These are phyloP conservation scores for Barnettozyma sp. DNA, from an alignment of 805 yeast genomes.

Conservation along the genomic window DNA sequence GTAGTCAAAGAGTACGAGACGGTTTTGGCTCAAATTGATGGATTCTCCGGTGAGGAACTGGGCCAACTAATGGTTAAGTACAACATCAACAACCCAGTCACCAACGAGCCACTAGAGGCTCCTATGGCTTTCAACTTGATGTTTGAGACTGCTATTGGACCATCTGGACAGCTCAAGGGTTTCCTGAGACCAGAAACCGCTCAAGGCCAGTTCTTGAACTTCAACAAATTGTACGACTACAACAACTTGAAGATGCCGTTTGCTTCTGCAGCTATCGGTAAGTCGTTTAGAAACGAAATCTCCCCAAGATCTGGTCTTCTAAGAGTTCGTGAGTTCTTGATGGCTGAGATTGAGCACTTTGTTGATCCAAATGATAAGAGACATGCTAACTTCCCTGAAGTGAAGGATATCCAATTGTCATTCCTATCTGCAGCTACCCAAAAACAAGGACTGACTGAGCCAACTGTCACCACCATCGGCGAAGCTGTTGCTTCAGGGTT, in stretches of 20 bases:
- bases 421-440: slow-evolving; percentile 86
- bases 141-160: slow-evolving; percentile 99
- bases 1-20: slow-evolving; percentile 75
- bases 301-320: slow-evolving; percentile 96
- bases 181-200: slow-evolving; percentile 98
- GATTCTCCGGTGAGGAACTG: slow-evolving; percentile 85
- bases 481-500: slow-evolving; percentile 84
- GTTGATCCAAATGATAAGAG: slow-evolving; percentile 88
- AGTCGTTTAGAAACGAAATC: slow-evolving; percentile 97
- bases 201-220: slow-evolving; percentile 97
- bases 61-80: slow-evolving; percentile 82
- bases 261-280: slow-evolving; percentile 99
- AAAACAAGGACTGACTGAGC: slow-evolving; percentile 72
- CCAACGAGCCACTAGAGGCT: slow-evolving; percentile 76
- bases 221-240: slow-evolving; percentile 85
- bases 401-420: slow-evolving; percentile 62
- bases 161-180: slow-evolving; percentile 94
- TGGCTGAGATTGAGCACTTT: slow-evolving; percentile 99
- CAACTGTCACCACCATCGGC: slow-evolving; percentile 64
- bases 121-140: slow-evolving; percentile 95
- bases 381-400: slow-evolving; percentile 74
- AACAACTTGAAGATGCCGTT: slow-evolving; percentile 97
- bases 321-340: slow-evolving; percentile 96
- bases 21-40: slow-evolving; percentile 90
- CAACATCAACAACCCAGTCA: slow-evolving; percentile 85